A percentile compares a stretch with the other conserved stretches of the same genome.
These are phyloP conservation scores for Wickerhamomyces pijperi DNA, from an alignment of 805 yeast species.

Conservation along the genomic window DNA sequence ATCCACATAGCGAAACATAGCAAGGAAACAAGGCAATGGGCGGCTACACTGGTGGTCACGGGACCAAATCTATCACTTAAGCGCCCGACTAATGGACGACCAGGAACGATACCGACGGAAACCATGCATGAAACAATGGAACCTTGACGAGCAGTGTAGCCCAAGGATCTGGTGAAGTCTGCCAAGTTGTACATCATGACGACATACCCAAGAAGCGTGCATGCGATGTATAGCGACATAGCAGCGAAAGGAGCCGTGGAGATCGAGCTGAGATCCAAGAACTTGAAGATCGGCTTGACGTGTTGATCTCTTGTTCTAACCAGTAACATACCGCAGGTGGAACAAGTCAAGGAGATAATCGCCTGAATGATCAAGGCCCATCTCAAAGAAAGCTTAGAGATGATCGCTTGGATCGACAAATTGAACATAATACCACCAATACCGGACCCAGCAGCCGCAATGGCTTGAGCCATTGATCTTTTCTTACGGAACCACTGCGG, in stretches of 20 bases:
- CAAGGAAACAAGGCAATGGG: constrained; percentile 27
- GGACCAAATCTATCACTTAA: constrained; percentile 42
- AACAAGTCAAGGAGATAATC: constrained; percentile 24
- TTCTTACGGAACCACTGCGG: constrained; percentile 65
- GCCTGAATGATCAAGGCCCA: constrained; percentile 28
- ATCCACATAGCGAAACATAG: constrained; percentile 42
- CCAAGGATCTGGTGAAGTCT: constrained; percentile 48
- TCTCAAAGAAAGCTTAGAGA: constrained; percentile 17
- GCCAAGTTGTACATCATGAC: constrained; percentile 47
- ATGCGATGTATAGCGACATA: constrained; percentile 29
- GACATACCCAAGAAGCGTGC: constrained; percentile 51
- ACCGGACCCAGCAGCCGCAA: constrained; percentile 30
- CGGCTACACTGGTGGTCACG: constrained; percentile 30
- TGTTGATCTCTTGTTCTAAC: constrained; percentile 27
- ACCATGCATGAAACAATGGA: constrained; percentile 50
- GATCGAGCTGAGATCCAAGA: constrained; percentile 8
- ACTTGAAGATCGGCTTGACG: neutral
- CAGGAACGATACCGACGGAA: constrained; percentile 42
- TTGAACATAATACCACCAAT: constrained; percentile 33
- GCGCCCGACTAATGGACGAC: constrained; percentile 46
- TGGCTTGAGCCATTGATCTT: constrained; percentile 36
- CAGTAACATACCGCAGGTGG: constrained; percentile 22
- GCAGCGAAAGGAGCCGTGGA: constrained; percentile 31
- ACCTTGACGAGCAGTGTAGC: constrained; percentile 43
- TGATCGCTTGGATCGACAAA: constrained; percentile 24